Evolutionary conservation across 768 basidiomycete genomes (phyloP), one percentile per base, ranked within the genome.

Genomic region (Tylopilus rubrobrunneus): DNA sequence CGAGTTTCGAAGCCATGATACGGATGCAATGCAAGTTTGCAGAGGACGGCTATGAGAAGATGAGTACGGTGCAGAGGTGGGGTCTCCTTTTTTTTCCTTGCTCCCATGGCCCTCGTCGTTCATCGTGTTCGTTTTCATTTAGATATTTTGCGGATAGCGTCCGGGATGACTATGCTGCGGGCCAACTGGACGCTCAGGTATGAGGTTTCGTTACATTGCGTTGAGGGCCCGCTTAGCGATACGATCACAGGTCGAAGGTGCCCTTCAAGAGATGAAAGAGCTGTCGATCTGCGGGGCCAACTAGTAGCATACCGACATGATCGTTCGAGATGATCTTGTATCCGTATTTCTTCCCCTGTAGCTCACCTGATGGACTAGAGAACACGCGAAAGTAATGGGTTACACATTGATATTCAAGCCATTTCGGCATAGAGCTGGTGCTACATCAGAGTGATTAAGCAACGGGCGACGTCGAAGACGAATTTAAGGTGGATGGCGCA

Each of bases 1-100:
- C 97, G 5, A 94, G 90, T 61, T 98, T 98, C 68, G 97, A 98
- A 73, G 92, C 96, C 44, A 98, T 98, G 96, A 93, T 94, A 59
- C 83, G 97, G 29, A 91, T 97, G 84, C 97, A 99, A 66, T 84
- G 90, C 66, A 94, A 95, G 66, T 98, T 98, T 67, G 95, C 96
- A 0, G 92, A 98, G 70, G 96, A 99, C 62, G 95, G 96, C 0
- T 98, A 99, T 68, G 94, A 98, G 74, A 97, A 94, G 73, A 82
- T 98, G 48, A 88, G 93, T 47, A 86, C 92, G 43, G 95, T 98
- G 9, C 96, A 99, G 71, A 76, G 92, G 86, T 92, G 57, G 19
- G 19, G 48, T 0, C 4, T 21, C 12, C 40, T 33, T 28, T 23
- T 36, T 28, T 23, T 31, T 8, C 7, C 17, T 39, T 10, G n/a